Percentiles rank a stretch among this genome's conserved stretches.
Conservation (phyloP, 1,284 basidiomycete genomes). For the Ustilago cynodontis region DNA sequence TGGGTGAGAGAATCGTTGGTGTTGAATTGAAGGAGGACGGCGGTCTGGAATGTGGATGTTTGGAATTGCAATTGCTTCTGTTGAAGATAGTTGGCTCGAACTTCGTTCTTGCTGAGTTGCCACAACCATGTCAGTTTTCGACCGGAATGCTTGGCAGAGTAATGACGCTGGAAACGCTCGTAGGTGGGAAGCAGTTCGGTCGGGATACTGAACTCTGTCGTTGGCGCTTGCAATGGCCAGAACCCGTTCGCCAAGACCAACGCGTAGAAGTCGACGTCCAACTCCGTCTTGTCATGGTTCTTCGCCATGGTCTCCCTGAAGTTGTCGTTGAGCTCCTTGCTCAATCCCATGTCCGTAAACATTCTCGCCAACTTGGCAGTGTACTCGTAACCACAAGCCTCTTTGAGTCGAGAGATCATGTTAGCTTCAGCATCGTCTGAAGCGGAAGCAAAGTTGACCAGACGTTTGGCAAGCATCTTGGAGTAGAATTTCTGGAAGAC, state of each 20-base stretch:
- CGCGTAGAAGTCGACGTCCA: constrained; percentile 84
- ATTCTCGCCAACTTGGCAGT: constrained; percentile 97
- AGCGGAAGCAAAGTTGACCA: constrained; percentile 91
- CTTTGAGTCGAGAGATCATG: constrained; percentile 99
- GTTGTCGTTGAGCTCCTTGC: constrained; percentile 93
- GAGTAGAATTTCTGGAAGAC: constrained; percentile 99
- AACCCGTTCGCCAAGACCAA: constrained; percentile 96
- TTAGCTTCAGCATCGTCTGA: constrained; percentile 97
- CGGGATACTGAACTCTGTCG: constrained; percentile 89
- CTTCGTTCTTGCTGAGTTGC: constrained; percentile 97
- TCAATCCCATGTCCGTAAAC: constrained; percentile 97
- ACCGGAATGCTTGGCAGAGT: constrained; percentile 92
- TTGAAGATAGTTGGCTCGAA: constrained; percentile 89
- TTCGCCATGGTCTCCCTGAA: constrained; percentile 95
- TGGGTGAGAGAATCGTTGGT: constrained; percentile 82
- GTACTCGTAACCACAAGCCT: constrained; percentile 98
- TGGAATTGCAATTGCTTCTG: constrained; percentile 92
- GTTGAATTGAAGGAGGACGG: constrained; percentile 94
- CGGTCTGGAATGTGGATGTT: constrained; percentile 95
- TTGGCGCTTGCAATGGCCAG: constrained; percentile 89
- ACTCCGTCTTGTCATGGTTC: constrained; percentile 74
- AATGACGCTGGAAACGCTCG: constrained; percentile 92
- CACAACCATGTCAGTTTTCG: constrained; percentile 97
- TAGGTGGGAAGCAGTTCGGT: constrained; percentile 86
- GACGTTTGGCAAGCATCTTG: constrained; percentile 92